These are phyloP conservation scores for Periconia digitata DNA, from an alignment of 2,329 filamentous ascomycete species.

Conservation along the genomic window DNA sequence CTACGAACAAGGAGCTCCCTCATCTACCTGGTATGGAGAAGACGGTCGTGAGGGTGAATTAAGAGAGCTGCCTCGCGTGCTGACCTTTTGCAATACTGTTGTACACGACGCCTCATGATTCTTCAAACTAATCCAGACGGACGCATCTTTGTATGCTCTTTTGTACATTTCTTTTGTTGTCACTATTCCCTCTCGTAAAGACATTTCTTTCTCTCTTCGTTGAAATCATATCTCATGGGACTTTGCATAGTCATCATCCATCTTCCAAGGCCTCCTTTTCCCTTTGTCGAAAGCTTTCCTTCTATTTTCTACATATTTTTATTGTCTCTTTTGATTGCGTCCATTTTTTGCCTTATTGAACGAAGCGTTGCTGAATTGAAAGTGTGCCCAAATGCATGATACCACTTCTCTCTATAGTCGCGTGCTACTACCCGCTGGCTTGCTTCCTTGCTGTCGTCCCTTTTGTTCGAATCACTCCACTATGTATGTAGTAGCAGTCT, in stretches of 20 bases:
- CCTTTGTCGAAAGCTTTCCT: neutral
- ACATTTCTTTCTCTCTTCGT: neutral
- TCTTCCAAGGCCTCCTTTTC: neutral
- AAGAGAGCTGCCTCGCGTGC: constrained; percentile 1
- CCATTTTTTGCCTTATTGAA: neutral
- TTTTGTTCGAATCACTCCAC: neutral
- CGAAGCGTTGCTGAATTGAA: constrained; percentile 2
- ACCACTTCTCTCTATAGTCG: neutral
- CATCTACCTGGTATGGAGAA: constrained; percentile 32
- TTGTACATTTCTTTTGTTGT: constrained; percentile 1
- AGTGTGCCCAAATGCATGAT: constrained; percentile 6
- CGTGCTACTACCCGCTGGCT: neutral
- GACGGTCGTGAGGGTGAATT: constrained; percentile 36
- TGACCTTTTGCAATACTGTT: neutral
- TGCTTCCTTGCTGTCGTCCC: neutral
- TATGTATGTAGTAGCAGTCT: neutral
- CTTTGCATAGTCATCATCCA: constrained; percentile 3
- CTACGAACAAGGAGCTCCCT: constrained; percentile 39
- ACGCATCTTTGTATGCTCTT: neutral
- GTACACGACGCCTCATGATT: neutral
- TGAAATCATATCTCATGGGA: constrained; percentile 1
- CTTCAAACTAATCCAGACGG: neutral
- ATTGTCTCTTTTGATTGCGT: neutral
- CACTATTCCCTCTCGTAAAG: neutral
- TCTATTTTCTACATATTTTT: neutral